These are phyloP conservation scores for Agastache rugosa DNA, from an alignment of 257 asterid species.

Conservation along the genomic window DNA sequence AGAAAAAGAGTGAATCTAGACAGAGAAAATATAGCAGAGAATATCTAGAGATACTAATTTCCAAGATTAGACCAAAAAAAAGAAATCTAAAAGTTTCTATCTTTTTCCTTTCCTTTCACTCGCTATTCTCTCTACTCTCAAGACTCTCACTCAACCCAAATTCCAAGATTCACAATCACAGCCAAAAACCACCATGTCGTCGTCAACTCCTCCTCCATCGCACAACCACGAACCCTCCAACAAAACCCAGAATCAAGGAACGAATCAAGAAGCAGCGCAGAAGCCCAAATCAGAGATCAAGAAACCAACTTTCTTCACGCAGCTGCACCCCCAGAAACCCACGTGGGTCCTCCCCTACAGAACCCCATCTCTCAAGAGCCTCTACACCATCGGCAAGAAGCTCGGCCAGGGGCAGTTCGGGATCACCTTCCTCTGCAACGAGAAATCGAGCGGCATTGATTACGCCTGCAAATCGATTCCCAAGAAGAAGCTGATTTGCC, in stretches of 20 bases:
- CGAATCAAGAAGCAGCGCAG: slow-evolving; percentile 20
- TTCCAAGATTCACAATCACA: slow-evolving; percentile 39
- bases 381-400: slow-evolving; percentile 61
- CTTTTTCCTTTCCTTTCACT: slow-evolving; percentile 3
- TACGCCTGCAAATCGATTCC: slow-evolving; percentile 77
- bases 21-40: slow-evolving; percentile 32
- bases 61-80: neutral
- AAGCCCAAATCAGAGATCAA: slow-evolving; percentile 55
- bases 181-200: slow-evolving; percentile 40
- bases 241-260: slow-evolving; percentile 20
- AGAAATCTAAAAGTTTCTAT: slow-evolving; percentile 17
- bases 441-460: slow-evolving; percentile 51
- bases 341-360: slow-evolving; percentile 68
- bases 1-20: slow-evolving; percentile 32
- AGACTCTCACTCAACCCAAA: slow-evolving; percentile 7
- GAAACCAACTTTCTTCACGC: slow-evolving; percentile 43
- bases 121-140: neutral
- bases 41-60: slow-evolving; percentile 20
- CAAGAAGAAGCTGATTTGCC: slow-evolving; percentile 63
- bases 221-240: slow-evolving; percentile 38
- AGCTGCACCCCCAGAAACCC: slow-evolving; percentile 43
- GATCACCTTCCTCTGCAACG: slow-evolving; percentile 63
- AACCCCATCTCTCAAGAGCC: slow-evolving; percentile 50
- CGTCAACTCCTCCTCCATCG: slow-evolving; percentile 46
- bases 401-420: slow-evolving; percentile 80